A percentile compares a stretch with the other conserved stretches of the same genome.
These are phyloP conservation scores for Volvariella surrecta DNA, from an alignment of 1,284 basidiomycete genomes.

Conservation along the genomic window DNA sequence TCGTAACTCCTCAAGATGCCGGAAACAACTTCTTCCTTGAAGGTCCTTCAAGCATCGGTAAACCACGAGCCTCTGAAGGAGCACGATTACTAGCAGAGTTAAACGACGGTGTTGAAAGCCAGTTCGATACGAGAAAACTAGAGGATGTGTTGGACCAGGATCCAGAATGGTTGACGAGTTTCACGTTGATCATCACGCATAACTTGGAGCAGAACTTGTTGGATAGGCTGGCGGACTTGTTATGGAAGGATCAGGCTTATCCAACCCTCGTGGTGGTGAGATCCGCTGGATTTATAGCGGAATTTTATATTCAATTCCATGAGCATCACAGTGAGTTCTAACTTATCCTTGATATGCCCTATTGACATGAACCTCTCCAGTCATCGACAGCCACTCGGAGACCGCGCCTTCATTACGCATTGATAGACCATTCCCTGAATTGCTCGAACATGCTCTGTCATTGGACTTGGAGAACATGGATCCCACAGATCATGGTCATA, in stretches of 20 bases:
- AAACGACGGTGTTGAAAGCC: conserved; percentile 79
- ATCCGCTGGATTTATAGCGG: conserved; percentile 84
- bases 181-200: conserved; percentile 80
- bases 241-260: conserved; percentile 55
- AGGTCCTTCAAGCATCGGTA: conserved; percentile 67
- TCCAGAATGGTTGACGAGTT: conserved; percentile 40
- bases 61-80: conserved; percentile 73
- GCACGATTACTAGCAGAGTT: conserved; percentile 78
- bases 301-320: conserved; percentile 80
- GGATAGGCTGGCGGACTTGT: conserved; percentile 48
- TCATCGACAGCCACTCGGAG: conserved; percentile 92
- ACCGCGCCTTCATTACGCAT: conserved; percentile 78
- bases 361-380: conserved; percentile 26
- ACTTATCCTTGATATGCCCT: not conserved
- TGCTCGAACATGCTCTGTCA: conserved; percentile 64
- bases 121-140: conserved; percentile 53
- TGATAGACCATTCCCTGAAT: conserved; percentile 80
- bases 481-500: conserved; percentile 77
- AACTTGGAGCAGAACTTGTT: conserved; percentile 58
- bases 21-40: conserved; percentile 97
- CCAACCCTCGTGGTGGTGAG: conserved; percentile 73
- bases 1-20: conserved; percentile 67
- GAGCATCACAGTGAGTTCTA: conserved; percentile 69
- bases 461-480: conserved; percentile 75
- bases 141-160: conserved; percentile 41